Conservation (phyloP, 768 basidiomycete species). For the Lentinula guzmanii region DNA sequence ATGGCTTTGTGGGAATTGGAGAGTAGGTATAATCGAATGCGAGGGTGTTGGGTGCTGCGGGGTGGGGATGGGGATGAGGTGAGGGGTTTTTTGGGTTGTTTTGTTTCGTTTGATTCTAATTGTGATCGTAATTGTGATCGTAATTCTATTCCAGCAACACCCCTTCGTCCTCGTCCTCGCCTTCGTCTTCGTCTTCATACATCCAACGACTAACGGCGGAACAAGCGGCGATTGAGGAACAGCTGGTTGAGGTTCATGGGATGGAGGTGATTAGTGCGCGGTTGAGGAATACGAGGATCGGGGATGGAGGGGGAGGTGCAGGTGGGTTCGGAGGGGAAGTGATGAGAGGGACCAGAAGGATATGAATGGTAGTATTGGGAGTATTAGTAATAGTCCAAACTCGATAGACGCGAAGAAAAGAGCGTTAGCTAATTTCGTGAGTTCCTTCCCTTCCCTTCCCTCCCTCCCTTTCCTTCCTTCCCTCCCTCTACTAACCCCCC, state of each 20-base stretch:
- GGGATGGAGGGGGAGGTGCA: conserved; percentile 33
- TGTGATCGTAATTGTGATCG: too few relatives aligned
- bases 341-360: neutral
- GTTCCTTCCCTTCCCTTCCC: too few relatives aligned
- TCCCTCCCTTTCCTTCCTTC: too few relatives aligned
- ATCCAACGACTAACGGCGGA: conserved; percentile 60
- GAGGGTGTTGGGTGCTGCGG: conserved; percentile 38
- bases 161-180: conserved; percentile 13
- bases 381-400: conserved; percentile 38
- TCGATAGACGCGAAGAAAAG: conserved; percentile 62
- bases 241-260: conserved; percentile 64
- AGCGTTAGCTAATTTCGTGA: conserved; percentile 55
- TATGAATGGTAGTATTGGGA: conserved; percentile 32
- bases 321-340: too few relatives aligned
- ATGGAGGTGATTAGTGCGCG: conserved; percentile 62
- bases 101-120: too few relatives aligned
- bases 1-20: conserved; percentile 67
- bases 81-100: too few relatives aligned
- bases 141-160: too few relatives aligned
- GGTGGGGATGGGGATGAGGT: too few relatives aligned
- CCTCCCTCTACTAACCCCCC: too few relatives aligned
- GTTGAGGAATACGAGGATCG: conserved; percentile 55
- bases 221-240: conserved; percentile 60
- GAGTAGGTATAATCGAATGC: conserved; percentile 59
- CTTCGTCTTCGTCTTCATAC: conserved; percentile 26